Evolutionary conservation across 768 basidiomycete species (phyloP).

Genomic region (Boletus bicolor): DNA sequence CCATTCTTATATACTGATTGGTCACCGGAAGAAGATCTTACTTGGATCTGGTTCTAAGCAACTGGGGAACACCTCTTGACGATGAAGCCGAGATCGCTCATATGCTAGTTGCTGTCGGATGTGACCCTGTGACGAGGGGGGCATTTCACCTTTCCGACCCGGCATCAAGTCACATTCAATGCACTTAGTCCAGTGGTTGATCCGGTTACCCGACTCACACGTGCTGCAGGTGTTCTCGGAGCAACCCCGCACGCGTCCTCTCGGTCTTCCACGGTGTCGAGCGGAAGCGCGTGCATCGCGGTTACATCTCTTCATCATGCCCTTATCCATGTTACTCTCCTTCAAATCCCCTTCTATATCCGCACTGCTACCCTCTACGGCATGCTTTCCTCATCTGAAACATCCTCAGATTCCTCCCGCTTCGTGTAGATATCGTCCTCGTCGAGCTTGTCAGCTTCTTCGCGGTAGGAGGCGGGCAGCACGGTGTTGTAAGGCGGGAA

Average conservation of each 20-base stretch:
- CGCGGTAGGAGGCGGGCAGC: constrained; percentile 13
- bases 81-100: no score
- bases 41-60: no score
- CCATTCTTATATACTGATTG: no score
- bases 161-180: no score
- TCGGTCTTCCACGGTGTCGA: constrained; percentile 37
- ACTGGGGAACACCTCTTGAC: no score
- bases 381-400: constrained; percentile 31
- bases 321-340: constrained; percentile 29
- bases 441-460: constrained; percentile 21
- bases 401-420: constrained; percentile 30
- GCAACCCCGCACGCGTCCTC: constrained; percentile 37
- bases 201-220: constrained; percentile 18
- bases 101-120: no score
- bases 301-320: constrained; percentile 34
- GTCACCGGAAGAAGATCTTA: no score
- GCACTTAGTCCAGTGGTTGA: no score
- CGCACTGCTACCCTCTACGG: constrained; percentile 23
- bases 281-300: constrained; percentile 32
- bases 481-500: no score
- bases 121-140: no score
- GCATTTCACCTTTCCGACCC: no score
- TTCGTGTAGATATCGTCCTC: constrained; percentile 28
- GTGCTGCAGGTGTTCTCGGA: constrained; percentile 29
- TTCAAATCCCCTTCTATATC: constrained; percentile 24